A percentile compares a stretch with the other conserved stretches of the same genome.
These are phyloP conservation scores for Microbotryum lychnidis-dioicae DNA, from an alignment of 1,284 basidiomycete genomes.

Conservation along the genomic window DNA sequence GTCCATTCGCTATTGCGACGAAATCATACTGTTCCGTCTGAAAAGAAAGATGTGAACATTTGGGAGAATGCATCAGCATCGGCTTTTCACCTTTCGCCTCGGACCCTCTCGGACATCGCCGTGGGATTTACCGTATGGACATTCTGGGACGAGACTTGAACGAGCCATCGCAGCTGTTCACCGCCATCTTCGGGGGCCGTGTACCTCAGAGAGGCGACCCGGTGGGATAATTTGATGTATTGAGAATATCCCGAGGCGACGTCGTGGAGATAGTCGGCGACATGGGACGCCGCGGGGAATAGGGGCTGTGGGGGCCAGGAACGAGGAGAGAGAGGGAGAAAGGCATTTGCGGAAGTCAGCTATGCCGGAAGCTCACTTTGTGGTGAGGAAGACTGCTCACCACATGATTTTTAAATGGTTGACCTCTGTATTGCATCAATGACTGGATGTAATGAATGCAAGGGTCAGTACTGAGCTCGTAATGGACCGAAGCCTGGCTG, in stretches of 20 bases:
- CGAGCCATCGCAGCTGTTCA: slow-evolving; percentile 31
- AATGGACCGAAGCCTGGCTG: neutral
- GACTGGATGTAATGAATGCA: slow-evolving; percentile 33
- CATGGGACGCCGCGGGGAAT: slow-evolving; percentile 28
- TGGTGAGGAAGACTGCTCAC: neutral
- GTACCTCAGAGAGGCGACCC: slow-evolving; percentile 37
- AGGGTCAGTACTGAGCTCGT: slow-evolving; percentile 4
- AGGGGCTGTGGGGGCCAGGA: slow-evolving; percentile 1
- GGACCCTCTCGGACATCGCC: neutral
- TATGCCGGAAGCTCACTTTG: neutral
- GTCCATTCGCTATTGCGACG: slow-evolving; percentile 44
- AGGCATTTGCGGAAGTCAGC: neutral
- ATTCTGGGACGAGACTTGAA: slow-evolving; percentile 23
- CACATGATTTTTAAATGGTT: slow-evolving; percentile 29
- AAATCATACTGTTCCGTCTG: slow-evolving; percentile 35
- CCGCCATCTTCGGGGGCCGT: slow-evolving; percentile 5
- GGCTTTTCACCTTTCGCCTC: slow-evolving; percentile 1
- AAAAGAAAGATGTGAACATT: too few species aligned
- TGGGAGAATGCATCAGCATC: too few species aligned
- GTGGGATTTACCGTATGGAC: neutral
- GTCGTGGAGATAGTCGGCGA: slow-evolving; percentile 41
- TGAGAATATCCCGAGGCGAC: slow-evolving; percentile 36
- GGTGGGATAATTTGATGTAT: slow-evolving; percentile 40
- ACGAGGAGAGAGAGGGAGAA: neutral
- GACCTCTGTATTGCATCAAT: slow-evolving; percentile 40